A percentile compares a stretch with the other conserved stretches of the same genome.
These are phyloP conservation scores for Abelmoschus esculentus DNA, from an alignment of 345 rosid species.

Conservation along the genomic window DNA sequence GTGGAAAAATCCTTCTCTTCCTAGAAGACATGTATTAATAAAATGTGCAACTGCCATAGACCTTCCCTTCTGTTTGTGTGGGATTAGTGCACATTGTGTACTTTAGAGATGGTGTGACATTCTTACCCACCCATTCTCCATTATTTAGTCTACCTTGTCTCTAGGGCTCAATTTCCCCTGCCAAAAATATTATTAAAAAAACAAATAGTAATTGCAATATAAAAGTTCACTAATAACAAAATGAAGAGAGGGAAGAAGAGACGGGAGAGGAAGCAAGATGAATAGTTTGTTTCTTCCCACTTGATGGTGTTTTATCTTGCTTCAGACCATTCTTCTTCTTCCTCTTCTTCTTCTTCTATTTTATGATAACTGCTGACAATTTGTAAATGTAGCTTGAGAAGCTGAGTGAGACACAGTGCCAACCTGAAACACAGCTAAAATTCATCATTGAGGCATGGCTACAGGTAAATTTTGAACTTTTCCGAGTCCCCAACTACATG, in stretches of 20 bases:
- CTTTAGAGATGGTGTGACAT: background rate
- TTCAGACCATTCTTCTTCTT: background rate
- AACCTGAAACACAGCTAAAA: slow-evolving; percentile 78
- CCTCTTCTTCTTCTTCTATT: background rate
- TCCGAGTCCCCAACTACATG: background rate
- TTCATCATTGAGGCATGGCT: slow-evolving; percentile 85
- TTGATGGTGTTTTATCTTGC: background rate
- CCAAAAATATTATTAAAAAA: background rate
- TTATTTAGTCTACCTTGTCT: background rate
- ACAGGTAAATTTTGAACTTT: slow-evolving; percentile 41
- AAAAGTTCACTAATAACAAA: background rate
- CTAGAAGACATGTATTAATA: too few relatives aligned
- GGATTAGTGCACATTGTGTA: background rate
- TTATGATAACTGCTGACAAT: slow-evolving; percentile 16
- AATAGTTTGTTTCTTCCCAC: background rate
- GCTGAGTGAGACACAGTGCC: slow-evolving; percentile 76
- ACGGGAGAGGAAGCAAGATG: background rate
- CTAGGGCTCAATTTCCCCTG: background rate
- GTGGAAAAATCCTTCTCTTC: slow-evolving; percentile 3
- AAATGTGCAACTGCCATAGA: too few relatives aligned
- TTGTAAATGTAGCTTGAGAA: slow-evolving; percentile 50
- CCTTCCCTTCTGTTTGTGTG: background rate
- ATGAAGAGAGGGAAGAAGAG: background rate
- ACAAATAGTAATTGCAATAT: background rate
- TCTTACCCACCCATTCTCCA: background rate